Percentiles rank a stretch among this genome's conserved stretches.
Evolutionary conservation across 2,329 filamentous ascomycete species (phyloP).

Genomic region (Venturia carpophila): DNA sequence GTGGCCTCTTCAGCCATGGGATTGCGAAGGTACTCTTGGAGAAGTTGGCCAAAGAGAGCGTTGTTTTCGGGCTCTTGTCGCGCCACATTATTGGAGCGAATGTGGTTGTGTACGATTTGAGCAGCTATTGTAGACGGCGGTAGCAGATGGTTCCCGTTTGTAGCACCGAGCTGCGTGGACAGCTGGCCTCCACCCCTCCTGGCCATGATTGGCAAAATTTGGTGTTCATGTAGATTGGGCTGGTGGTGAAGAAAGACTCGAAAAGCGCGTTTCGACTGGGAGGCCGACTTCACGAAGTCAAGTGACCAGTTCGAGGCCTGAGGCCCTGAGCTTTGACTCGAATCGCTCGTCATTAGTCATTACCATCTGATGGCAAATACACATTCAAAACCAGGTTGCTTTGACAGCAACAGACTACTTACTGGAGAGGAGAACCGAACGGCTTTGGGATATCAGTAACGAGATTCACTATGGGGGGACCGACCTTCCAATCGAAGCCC

Average conservation of each 20-base stretch:
- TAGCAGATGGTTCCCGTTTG: slow-evolving; percentile 21
- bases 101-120: slow-evolving; percentile 77
- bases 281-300: slow-evolving; percentile 16
- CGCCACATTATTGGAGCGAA: slow-evolving; percentile 56
- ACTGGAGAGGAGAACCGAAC: not conserved
- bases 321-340: not conserved
- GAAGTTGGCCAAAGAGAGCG: slow-evolving; percentile 66
- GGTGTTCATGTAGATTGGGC: slow-evolving; percentile 4
- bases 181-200: slow-evolving; percentile 31
- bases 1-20: slow-evolving; percentile 50
- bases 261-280: not conserved
- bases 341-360: not conserved
- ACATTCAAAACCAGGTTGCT: not conserved
- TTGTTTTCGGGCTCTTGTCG: slow-evolving; percentile 58
- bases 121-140: slow-evolving; percentile 77
- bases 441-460: not conserved
- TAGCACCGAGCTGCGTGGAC: slow-evolving; percentile 19
- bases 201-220: slow-evolving; percentile 29
- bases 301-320: slow-evolving; percentile 16
- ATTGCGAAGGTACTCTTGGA: slow-evolving; percentile 52
- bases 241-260: slow-evolving; percentile 13
- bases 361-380: not conserved
- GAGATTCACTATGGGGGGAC: not conserved
- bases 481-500: slow-evolving; percentile 59
- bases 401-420: not conserved